Evolutionary conservation across 1,284 basidiomycete genomes (phyloP), one percentile per base, ranked within the genome.

Genomic region (Austroboletus niveus): DNA sequence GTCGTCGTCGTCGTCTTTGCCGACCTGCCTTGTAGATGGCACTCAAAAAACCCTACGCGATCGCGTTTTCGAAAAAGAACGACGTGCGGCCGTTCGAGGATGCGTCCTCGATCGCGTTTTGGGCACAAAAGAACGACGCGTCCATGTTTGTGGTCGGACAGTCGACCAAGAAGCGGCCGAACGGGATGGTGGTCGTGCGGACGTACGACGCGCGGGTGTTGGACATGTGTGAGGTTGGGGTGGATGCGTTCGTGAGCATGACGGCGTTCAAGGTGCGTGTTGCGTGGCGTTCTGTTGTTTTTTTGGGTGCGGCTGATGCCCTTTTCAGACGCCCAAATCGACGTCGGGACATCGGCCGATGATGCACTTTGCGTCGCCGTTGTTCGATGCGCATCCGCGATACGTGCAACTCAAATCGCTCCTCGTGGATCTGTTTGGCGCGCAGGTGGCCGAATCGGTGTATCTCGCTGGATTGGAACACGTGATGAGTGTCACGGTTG

Each of bases 61-160:
- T 98, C 59, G 84, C 92, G 14, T 99, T 99, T 74, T 90, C 88
- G 52, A 98, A 97, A 73, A 98, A 98, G 75, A 98, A 98, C 70
- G 72, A 77, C 38, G 82, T 98, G 15, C 86, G 90, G 46, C 97
- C 97, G 3, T 98, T 99, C 66, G 96, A 98, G 63, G 82, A 93
- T 56, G 70, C 82, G 4, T 75, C 87, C 0, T 89, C 92, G 2
- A 76, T 99, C 51, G 93, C 93, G 61, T 99, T 99, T 71, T 99
- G 94, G 91, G 77, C 86, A 1, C 65, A 75, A 35, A 99, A 99
- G 75, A 99, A 99, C 73, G 97, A 99, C 62, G 94, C 95, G 2
- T 87, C 85, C 5, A 75, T 99, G 63, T 97, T 98, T 65, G 74
- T 97, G 12, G 77, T 98, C 40, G 96, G 93, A 2, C 89, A 95